Conservation (phyloP, 1,284 basidiomycete genomes). For the Cystobasidium sp. region DNA sequence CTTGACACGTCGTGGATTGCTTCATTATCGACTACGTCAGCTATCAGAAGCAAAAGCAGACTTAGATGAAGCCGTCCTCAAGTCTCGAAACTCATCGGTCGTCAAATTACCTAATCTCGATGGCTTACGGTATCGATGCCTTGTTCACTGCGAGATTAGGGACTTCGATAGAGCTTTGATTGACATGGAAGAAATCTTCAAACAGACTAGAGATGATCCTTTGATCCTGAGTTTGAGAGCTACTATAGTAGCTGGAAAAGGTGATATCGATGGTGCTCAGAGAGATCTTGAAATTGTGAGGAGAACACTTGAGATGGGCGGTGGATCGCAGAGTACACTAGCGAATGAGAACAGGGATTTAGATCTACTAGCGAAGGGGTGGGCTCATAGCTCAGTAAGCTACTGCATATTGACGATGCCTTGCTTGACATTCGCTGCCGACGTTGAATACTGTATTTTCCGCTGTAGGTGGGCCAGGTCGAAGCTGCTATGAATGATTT, state of each 20-base stretch:
- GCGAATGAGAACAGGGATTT: constrained; percentile 47
- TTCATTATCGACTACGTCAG: constrained; percentile 41
- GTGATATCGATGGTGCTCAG: constrained; percentile 2
- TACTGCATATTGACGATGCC: no score
- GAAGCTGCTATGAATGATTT: constrained; percentile 21
- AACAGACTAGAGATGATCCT: constrained; percentile 16
- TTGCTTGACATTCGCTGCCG: no score
- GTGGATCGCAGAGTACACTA: constrained; percentile 29
- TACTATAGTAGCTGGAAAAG: constrained; percentile 27
- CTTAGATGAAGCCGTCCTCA: constrained; percentile 8
- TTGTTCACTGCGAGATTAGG: constrained; percentile 18
- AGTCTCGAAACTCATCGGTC: no score
- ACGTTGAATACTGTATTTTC: not conserved
- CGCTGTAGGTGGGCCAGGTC: constrained; percentile 27
- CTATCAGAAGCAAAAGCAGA: constrained; percentile 28
- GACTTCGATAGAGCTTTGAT: constrained; percentile 29
- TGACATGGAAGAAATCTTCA: constrained; percentile 24
- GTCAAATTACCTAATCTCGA: constrained; percentile 9
- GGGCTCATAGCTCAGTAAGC: constrained; percentile 47
- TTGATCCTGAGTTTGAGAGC: constrained; percentile 25
- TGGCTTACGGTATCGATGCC: constrained; percentile 26
- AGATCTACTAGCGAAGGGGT: constrained; percentile 48
- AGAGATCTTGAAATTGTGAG: constrained; percentile 37
- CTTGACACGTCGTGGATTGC: constrained; percentile 40
- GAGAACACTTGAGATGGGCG: constrained; percentile 26